Evolutionary conservation across 768 basidiomycete species (phyloP).

Genomic region (Glaciozyma martinii): DNA sequence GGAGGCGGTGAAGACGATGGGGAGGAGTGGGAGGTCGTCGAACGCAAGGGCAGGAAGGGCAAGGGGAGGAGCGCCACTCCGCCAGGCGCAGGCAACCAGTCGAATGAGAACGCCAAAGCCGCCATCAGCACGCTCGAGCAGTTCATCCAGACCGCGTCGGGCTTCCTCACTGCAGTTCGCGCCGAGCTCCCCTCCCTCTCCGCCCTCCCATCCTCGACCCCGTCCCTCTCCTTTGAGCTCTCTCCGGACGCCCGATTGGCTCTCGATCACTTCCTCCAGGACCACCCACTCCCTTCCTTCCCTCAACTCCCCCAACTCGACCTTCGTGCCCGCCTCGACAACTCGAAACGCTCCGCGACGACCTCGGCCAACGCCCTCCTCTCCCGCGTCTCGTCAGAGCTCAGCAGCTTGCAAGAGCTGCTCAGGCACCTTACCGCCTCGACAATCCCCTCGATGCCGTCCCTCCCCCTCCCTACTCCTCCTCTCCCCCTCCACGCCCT

Average conservation of each 20-base stretch:
- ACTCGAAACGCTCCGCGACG: not conserved
- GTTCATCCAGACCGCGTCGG: slow-evolving; percentile 18
- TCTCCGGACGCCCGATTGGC: slow-evolving; percentile 20
- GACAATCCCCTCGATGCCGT: slow-evolving; percentile 17
- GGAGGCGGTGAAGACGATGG: not conserved
- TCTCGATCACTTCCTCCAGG: slow-evolving; percentile 27
- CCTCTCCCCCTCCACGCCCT: slow-evolving; percentile 6
- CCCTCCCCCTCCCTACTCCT: slow-evolving; percentile 4
- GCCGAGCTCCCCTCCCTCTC: slow-evolving; percentile 16
- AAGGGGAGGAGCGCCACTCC: not conserved
- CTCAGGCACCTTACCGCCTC: slow-evolving; percentile 5
- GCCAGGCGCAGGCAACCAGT: not conserved
- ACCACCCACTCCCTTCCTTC: slow-evolving; percentile 23
- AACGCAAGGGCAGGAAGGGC: not conserved
- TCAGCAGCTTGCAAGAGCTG: slow-evolving; percentile 2
- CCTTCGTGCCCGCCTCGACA: slow-evolving; percentile 1
- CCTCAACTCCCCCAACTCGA: slow-evolving; percentile 6
- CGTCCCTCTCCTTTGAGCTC: slow-evolving; percentile 11
- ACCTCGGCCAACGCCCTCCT: slow-evolving; percentile 9
- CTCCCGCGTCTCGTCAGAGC: slow-evolving; percentile 9
- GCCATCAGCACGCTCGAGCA: slow-evolving; percentile 15
- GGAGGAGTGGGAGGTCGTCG: not conserved
- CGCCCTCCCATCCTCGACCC: not conserved
- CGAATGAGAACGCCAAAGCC: not conserved
- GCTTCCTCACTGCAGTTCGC: slow-evolving; percentile 23